These are phyloP conservation scores for Colletotrichum paranaense DNA, from an alignment of 2,329 filamentous ascomycete species.

Conservation along the genomic window DNA sequence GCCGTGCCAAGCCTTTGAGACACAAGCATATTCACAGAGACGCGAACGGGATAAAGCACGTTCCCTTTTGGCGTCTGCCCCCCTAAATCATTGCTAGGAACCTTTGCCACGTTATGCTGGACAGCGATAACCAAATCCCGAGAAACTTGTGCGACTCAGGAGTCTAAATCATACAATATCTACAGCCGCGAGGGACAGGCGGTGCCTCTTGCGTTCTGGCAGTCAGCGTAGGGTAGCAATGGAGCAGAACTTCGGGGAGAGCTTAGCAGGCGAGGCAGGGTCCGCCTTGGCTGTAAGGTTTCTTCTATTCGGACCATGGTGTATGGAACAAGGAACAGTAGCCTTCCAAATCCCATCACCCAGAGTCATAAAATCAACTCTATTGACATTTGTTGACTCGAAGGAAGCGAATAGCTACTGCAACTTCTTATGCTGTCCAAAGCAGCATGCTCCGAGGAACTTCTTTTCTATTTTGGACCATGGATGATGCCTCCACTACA, in stretches of 20 bases:
- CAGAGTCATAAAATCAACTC: neutral
- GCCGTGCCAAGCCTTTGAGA: neutral
- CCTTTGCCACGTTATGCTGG: neutral
- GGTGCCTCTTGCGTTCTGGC: neutral
- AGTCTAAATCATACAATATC: constrained; percentile 18
- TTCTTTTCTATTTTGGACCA: neutral
- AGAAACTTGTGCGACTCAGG: neutral
- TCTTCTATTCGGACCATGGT: neutral
- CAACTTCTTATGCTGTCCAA: neutral
- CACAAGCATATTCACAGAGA: neutral
- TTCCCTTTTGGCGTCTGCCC: neutral
- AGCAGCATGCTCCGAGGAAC: neutral
- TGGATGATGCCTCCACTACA: constrained; percentile 13
- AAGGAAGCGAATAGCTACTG: too few species aligned
- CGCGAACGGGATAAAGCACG: neutral
- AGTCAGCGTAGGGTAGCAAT: neutral
- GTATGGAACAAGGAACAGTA: neutral
- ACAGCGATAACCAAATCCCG: neutral
- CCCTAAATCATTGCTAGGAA: neutral
- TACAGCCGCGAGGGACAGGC: neutral
- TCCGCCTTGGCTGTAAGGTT: neutral
- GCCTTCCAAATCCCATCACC: neutral
- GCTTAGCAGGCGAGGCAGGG: neutral
- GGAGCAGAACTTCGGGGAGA: neutral
- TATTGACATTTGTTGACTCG: neutral